Evolutionary conservation across 2,329 filamentous ascomycete genomes (phyloP).

Genomic region (Xylaria sp.): DNA sequence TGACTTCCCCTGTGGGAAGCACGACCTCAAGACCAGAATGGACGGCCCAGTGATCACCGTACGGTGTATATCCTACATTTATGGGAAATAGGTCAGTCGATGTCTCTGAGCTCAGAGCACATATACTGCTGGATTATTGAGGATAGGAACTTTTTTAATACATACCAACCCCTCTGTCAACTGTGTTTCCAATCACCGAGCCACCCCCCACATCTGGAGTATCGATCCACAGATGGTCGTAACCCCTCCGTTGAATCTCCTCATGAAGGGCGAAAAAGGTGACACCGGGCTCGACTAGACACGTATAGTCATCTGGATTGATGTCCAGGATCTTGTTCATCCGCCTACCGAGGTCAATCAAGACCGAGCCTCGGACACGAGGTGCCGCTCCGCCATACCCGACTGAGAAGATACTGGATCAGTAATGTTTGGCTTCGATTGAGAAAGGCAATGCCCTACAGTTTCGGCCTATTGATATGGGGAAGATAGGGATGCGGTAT

Average conservation of each 20-base stretch:
- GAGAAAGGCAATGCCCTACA: constrained; percentile 39
- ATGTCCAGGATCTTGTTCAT: constrained; percentile 66
- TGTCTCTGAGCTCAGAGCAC: neutral
- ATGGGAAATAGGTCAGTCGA: neutral
- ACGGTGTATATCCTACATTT: constrained; percentile 56
- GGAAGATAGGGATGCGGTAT: constrained; percentile 45
- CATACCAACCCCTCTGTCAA: constrained; percentile 53
- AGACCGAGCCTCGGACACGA: constrained; percentile 61
- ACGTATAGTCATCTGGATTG: constrained; percentile 60
- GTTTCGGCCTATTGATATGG: constrained; percentile 48
- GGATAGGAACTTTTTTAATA: too few relatives aligned
- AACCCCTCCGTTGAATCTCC: constrained; percentile 53
- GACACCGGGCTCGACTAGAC: constrained; percentile 66
- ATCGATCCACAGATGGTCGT: constrained; percentile 58
- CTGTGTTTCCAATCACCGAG: constrained; percentile 58
- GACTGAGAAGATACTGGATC: constrained; percentile 43
- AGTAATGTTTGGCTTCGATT: constrained; percentile 15
- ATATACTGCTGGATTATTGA: too few relatives aligned
- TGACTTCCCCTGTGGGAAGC: constrained; percentile 55
- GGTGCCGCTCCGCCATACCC: constrained; percentile 67
- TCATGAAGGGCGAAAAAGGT: constrained; percentile 63
- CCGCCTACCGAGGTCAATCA: constrained; percentile 62
- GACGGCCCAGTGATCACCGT: constrained; percentile 56
- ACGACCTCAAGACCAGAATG: constrained; percentile 59
- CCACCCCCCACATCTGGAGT: constrained; percentile 57